Conservation (phyloP, 129 eudicot genomes). For the Pittosporum tobira region DNA sequence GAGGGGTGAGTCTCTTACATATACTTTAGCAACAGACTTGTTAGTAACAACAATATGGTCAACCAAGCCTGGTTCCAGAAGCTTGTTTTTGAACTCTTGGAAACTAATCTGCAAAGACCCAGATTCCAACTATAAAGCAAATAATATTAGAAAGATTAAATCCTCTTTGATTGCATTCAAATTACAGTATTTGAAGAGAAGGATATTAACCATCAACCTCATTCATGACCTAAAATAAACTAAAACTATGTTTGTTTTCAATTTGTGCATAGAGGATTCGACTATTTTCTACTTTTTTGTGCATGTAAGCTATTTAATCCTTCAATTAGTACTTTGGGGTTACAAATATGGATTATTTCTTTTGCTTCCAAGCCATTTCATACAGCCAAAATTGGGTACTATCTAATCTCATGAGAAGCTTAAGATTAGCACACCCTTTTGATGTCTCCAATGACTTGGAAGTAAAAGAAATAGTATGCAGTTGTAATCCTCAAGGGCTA, state of each 20-base stretch:
- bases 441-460: no score
- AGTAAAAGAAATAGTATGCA: no score
- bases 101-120: constrained; percentile 43
- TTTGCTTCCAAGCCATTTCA: no score
- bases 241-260: no score
- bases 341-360: constrained; percentile 3
- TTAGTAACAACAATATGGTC: constrained; percentile 53
- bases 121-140: background rate
- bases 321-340: background rate
- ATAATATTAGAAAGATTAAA: background rate
- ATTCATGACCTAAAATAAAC: background rate
- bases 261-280: no score
- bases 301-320: no score
- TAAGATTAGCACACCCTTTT: no score
- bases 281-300: no score
- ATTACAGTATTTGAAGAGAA: background rate
- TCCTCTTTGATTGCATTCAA: background rate
- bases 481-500: no score
- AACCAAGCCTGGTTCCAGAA: constrained; percentile 61
- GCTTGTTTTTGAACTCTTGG: constrained; percentile 65
- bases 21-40: constrained; percentile 62
- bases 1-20: constrained; percentile 45
- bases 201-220: background rate
- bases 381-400: no score
- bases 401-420: no score